phyloP scores from a whole-genome alignment of 441 rosid genomes.

The Biscutella laevigata region DNA sequence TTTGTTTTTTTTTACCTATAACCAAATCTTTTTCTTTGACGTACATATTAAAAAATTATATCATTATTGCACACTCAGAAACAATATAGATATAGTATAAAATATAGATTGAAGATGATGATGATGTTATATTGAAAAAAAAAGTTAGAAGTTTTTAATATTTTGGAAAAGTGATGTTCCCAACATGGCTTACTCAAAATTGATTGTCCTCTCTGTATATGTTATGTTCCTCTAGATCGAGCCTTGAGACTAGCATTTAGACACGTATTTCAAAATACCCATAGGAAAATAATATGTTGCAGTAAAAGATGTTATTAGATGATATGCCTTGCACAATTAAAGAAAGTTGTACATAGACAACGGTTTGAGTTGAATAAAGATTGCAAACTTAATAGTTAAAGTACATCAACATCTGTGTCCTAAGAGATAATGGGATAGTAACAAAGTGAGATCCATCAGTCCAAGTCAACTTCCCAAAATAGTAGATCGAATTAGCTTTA shows the following conservation, averaged over 20 bases:
- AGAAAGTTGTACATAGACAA: background rate
- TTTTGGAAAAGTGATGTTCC: slow-evolving; percentile 24
- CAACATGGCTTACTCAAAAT: slow-evolving; percentile 17
- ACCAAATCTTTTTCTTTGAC: no score
- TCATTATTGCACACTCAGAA: no score
- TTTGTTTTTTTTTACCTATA: no score
- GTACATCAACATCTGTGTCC: slow-evolving; percentile 13
- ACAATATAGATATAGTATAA: no score
- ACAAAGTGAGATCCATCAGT: slow-evolving; percentile 29
- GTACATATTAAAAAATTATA: no score
- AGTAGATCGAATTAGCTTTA: slow-evolving; percentile 28
- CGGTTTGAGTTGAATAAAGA: background rate
- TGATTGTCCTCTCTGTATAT: slow-evolving; percentile 21
- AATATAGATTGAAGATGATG: no score
- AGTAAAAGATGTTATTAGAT: background rate
- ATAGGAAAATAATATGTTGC: background rate
- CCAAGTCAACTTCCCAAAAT: slow-evolving; percentile 41
- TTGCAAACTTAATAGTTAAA: background rate
- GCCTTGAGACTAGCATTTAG: no score
- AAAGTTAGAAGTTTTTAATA: no score
- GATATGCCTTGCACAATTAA: background rate
- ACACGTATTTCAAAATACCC: no score
- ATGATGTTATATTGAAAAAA: no score
- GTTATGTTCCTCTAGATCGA: background rate
- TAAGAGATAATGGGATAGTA: slow-evolving; percentile 24